Evolutionary conservation across 2,329 filamentous ascomycete genomes (phyloP).

Genomic region (Purpureocillium takamizusanense): DNA sequence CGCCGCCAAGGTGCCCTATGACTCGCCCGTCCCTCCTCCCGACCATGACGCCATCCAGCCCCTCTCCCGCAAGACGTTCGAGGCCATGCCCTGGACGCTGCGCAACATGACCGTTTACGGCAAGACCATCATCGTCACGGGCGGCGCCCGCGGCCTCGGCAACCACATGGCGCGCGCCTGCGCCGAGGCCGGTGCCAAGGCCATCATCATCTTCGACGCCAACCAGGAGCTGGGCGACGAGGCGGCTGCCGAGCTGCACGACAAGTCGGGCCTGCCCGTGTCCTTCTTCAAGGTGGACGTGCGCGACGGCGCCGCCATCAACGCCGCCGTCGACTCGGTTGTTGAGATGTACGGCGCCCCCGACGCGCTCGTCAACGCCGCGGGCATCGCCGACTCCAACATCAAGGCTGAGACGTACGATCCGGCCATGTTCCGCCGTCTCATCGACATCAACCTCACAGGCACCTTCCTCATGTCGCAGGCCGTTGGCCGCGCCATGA

Average conservation of each 20-base stretch:
- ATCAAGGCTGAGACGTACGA: conserved; percentile 75
- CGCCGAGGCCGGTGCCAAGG: conserved; percentile 65
- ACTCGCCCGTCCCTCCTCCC: conserved; percentile 26
- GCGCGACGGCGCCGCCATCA: conserved; percentile 60
- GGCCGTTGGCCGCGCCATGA: conserved; percentile 64
- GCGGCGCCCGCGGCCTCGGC: conserved; percentile 67
- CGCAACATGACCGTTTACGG: conserved; percentile 60
- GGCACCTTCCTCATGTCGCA: conserved; percentile 72
- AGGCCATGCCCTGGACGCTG: conserved; percentile 53
- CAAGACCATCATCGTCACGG: conserved; percentile 66
- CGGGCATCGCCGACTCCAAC: conserved; percentile 76
- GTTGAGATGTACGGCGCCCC: conserved; percentile 58
- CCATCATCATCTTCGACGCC: conserved; percentile 67
- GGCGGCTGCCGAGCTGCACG: conserved; percentile 59
- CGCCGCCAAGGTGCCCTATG: conserved; percentile 31
- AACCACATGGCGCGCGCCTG: conserved; percentile 74
- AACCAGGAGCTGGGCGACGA: conserved; percentile 67
- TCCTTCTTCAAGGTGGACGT: conserved; percentile 75
- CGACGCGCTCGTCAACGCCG: conserved; percentile 71
- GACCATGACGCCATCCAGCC: conserved; percentile 42
- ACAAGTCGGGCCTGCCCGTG: conserved; percentile 63
- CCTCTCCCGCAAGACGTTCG: conserved; percentile 43
- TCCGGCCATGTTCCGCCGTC: conserved; percentile 64
- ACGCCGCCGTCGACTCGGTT: conserved; percentile 58
- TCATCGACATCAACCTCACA: conserved; percentile 76